Percentiles rank a stretch among this genome's conserved stretches.
These are phyloP conservation scores for Epichloe festucae DNA, from an alignment of 2,329 filamentous ascomycete species.

Conservation along the genomic window DNA sequence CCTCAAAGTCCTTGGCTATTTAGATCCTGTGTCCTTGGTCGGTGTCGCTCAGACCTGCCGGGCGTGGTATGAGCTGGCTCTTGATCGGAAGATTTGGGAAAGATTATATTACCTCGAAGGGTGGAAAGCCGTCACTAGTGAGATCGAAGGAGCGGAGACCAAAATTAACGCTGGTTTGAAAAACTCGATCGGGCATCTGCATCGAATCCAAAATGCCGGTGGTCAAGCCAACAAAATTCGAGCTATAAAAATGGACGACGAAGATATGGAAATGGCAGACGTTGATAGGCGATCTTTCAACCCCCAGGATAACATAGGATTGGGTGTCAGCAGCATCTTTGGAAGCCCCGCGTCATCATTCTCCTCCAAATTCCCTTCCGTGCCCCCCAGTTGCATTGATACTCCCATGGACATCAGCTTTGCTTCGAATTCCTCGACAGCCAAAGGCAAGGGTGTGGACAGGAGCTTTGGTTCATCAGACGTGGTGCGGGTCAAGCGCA, in stretches of 20 bases:
- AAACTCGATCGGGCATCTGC: constrained; percentile 26
- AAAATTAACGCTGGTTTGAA: constrained; percentile 34
- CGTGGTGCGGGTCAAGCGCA: constrained; percentile 20
- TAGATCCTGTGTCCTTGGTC: constrained; percentile 70
- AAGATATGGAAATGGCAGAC: constrained; percentile 37
- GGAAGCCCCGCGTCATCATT: constrained; percentile 21
- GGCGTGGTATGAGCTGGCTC: constrained; percentile 66
- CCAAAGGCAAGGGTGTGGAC: constrained; percentile 18
- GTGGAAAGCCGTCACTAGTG: constrained; percentile 59
- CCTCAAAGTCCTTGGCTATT: constrained; percentile 74
- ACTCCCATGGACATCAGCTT: constrained; percentile 17
- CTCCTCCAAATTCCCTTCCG: constrained; percentile 14
- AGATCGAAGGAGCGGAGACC: constrained; percentile 55
- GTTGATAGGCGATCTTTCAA: constrained; percentile 16
- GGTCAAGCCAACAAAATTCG: constrained; percentile 43
- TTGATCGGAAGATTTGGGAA: constrained; percentile 81
- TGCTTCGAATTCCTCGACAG: constrained; percentile 1
- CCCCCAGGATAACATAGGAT: constrained; percentile 9
- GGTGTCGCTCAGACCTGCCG: constrained; percentile 67
- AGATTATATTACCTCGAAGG: constrained; percentile 72
- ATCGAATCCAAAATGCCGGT: constrained; percentile 32
- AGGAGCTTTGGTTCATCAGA: constrained; percentile 17
- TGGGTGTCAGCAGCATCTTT: constrained; percentile 19
- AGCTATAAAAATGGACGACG: constrained; percentile 35
- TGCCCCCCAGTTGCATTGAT: constrained; percentile 14